These are phyloP conservation scores for Yamadazyma atlantica DNA, from an alignment of 1,139 yeast species.

Conservation along the genomic window DNA sequence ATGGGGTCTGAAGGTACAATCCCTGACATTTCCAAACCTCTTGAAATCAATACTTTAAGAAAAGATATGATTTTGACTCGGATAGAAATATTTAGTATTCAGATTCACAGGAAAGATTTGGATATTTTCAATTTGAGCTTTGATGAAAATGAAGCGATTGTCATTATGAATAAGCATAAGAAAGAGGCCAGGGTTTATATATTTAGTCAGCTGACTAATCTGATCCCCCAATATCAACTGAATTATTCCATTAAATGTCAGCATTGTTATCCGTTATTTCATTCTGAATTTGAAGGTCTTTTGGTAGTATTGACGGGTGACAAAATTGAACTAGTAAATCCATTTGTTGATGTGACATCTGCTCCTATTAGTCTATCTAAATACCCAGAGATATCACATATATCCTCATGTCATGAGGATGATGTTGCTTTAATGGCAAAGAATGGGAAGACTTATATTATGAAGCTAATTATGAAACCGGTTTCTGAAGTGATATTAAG, in stretches of 20 bases:
- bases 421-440: conserved; percentile 25
- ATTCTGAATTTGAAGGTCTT: conserved; percentile 37
- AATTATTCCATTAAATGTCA: conserved; percentile 35
- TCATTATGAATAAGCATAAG: conserved; percentile 35
- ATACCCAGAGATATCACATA: conserved; percentile 17
- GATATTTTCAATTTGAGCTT: conserved; percentile 45
- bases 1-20: conserved; percentile 50
- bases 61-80: conserved; percentile 71
- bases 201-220: conserved; percentile 40
- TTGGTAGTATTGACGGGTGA: conserved; percentile 38
- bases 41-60: conserved; percentile 34
- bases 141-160: conserved; percentile 60
- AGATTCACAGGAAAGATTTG: conserved; percentile 30
- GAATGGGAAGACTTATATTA: conserved; percentile 25
- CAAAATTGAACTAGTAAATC: conserved; percentile 51
- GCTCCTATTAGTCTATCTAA: conserved; percentile 22
- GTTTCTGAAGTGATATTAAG: conserved; percentile 37
- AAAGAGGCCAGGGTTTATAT: conserved; percentile 49
- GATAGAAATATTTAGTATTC: conserved; percentile 46
- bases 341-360: conserved; percentile 60
- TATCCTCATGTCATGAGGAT: conserved; percentile 31
- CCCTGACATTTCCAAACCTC: conserved; percentile 25
- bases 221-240: conserved; percentile 34
- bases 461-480: conserved; percentile 49
- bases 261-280: conserved; percentile 42